A percentile compares a stretch with the other conserved stretches of the same genome.
phyloP scores from a whole-genome alignment of 1,284 basidiomycete genomes.

The Irpex sp. region DNA sequence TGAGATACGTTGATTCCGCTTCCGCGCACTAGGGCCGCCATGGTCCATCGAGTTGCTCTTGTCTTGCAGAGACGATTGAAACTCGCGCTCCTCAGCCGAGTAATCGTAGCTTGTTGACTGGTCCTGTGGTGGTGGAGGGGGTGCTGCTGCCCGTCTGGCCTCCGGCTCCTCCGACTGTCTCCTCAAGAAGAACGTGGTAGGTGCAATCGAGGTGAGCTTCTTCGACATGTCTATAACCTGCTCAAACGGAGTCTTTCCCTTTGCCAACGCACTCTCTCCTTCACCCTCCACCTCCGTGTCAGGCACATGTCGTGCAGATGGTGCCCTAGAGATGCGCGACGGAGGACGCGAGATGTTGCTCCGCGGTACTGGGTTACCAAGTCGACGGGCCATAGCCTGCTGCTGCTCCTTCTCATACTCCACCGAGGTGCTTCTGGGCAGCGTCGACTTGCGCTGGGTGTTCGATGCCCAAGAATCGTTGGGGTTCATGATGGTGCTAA shows the following conservation, averaged over 20 bases:
- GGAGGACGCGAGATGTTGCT: constrained; percentile 25
- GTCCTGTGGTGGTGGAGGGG: constrained; percentile 12
- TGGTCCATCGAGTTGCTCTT: constrained; percentile 23
- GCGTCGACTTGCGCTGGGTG: constrained; percentile 37
- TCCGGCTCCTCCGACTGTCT: constrained; percentile 51
- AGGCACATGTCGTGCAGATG: constrained; percentile 47
- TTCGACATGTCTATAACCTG: constrained; percentile 48
- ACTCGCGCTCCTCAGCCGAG: constrained; percentile 65
- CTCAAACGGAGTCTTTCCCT: constrained; percentile 62
- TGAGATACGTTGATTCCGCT: constrained; percentile 54
- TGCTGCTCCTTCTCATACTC: constrained; percentile 69
- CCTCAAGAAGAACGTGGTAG: constrained; percentile 54
- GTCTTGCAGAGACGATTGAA: constrained; percentile 24
- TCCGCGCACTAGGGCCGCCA: constrained; percentile 24
- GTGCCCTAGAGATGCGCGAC: constrained; percentile 17
- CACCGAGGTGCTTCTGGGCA: constrained; percentile 69
- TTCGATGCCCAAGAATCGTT: constrained; percentile 63
- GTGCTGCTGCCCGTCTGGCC: constrained; percentile 23
- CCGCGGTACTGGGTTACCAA: constrained; percentile 50
- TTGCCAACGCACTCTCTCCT: constrained; percentile 16
- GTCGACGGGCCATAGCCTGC: constrained; percentile 44
- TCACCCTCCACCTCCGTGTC: constrained; percentile 62
- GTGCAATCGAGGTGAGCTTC: constrained; percentile 31
- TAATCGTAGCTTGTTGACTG: constrained; percentile 71
- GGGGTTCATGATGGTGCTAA: constrained; percentile 32